Evolutionary conservation across 1,284 basidiomycete species (phyloP).

Genomic region (Afroboletus lepidellus): DNA sequence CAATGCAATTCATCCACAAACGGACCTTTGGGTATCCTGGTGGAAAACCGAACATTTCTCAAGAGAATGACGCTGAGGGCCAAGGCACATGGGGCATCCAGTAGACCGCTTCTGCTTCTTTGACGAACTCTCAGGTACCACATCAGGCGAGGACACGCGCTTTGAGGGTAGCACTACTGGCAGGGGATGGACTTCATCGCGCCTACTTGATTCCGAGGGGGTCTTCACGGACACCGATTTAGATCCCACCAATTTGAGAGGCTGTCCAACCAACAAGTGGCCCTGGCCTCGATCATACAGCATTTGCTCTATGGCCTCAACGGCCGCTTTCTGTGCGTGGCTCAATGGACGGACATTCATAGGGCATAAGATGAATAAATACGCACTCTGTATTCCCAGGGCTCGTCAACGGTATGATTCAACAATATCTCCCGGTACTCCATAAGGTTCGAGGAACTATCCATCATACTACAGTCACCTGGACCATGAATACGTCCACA

Average conservation of each 20-base stretch:
- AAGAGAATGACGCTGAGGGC: slow-evolving; percentile 42
- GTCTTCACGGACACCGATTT: background rate
- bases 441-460: slow-evolving; percentile 59
- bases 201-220: slow-evolving; percentile 2
- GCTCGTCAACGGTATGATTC: slow-evolving; percentile 57
- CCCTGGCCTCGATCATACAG: slow-evolving; percentile 53
- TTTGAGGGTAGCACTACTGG: slow-evolving; percentile 34
- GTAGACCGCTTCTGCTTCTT: slow-evolving; percentile 40
- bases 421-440: slow-evolving; percentile 68
- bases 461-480: slow-evolving; percentile 61
- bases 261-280: slow-evolving; percentile 58
- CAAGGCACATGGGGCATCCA: slow-evolving; percentile 47
- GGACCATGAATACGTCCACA: slow-evolving; percentile 54
- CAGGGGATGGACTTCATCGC: background rate
- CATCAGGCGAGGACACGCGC: slow-evolving; percentile 36
- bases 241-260: slow-evolving; percentile 47
- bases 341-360: slow-evolving; percentile 1
- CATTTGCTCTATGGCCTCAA: slow-evolving; percentile 63
- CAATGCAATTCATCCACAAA: background rate
- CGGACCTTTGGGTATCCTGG: slow-evolving; percentile 51
- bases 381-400: slow-evolving; percentile 59
- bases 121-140: slow-evolving; percentile 22
- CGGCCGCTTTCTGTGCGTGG: slow-evolving; percentile 51
- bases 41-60: slow-evolving; percentile 53
- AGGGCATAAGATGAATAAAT: slow-evolving; percentile 11